Evolutionary conservation across 345 rosid species (phyloP), one percentile per base, ranked within the genome.

Genomic region (Limnanthes douglasii): DNA sequence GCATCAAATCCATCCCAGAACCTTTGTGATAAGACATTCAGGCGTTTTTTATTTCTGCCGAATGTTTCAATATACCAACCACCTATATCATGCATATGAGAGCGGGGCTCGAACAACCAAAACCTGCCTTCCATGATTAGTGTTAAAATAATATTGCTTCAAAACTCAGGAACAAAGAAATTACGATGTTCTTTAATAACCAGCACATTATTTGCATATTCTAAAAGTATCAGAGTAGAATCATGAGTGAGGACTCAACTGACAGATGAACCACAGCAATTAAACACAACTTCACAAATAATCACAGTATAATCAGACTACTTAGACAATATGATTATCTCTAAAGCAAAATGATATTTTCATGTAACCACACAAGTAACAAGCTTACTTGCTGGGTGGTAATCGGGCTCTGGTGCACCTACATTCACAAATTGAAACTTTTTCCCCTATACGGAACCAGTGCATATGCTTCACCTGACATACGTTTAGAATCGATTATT

Each of bases 41-140:
- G 47, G 11, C 74, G 75, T 54, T 72, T 83, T 61, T 70, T 62
- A 54, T 83, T 92, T 66, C 70, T 66, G 21, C 84, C 94, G 47
- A 56, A 83, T 50, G 98, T 83, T 69, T 88, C 98, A 47, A 88
- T 37, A 59, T 88, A 88, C 95, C 97, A 88, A 51, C 97, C 95
- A 37, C 97, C 95, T 30, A 74, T 66, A 38, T 83, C 86, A 59
- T 88, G 98, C 68, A 65, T 51, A 44, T 60, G 68, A 60, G 93
- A 83, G 27, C 98, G 90, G 37, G 95, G 92, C 66, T 83, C 92
- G 40, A 88, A 88, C 68, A 88, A 61, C 97, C 97, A 88, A 72
- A 73, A 83, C 55, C 95, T 82, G 80, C 44, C 41, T 36, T 30
- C 56, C n/a, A n/a, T n/a, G n/a, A n/a, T n/a, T n/a, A n/a, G n/a